phyloP scores from a whole-genome alignment of 73 alveolate genomes.

The Paramecium pentaurelia region DNA sequence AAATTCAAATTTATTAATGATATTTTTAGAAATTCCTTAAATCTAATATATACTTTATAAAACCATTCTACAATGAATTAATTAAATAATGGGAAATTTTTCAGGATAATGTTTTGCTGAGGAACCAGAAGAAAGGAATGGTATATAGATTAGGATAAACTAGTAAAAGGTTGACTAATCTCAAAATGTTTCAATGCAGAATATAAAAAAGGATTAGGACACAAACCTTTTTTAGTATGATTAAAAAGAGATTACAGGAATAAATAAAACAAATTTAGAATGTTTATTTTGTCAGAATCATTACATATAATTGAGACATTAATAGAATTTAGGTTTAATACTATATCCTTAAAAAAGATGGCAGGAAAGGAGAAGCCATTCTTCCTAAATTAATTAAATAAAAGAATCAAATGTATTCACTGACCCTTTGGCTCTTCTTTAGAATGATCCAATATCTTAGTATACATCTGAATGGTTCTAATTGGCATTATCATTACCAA shows the following conservation, averaged over 20 bases:
- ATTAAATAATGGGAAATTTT: not conserved
- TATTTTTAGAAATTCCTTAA: not conserved
- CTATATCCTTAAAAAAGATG: not conserved
- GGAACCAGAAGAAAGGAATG: not conserved
- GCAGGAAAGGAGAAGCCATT: not conserved
- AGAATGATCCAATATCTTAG: not conserved
- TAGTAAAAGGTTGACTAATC: not conserved
- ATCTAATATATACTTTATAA: not conserved
- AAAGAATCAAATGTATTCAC: not conserved
- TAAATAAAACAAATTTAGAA: not conserved
- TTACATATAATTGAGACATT: not conserved
- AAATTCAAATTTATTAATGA: not conserved
- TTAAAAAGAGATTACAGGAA: not conserved
- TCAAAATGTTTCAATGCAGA: not conserved
- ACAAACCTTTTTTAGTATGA: not conserved
- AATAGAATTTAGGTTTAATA: not conserved
- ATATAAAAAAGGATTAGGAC: not conserved
- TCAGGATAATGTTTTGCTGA: not conserved
- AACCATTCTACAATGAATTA: not conserved
- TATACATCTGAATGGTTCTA: not conserved
- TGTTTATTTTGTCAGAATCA: not conserved
- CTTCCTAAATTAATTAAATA: not conserved
- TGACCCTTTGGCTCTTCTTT: not conserved
- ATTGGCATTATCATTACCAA: not conserved
- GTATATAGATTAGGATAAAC: not conserved